phyloP scores from a whole-genome alignment of 345 rosid species.

The Luvunga scandens region DNA sequence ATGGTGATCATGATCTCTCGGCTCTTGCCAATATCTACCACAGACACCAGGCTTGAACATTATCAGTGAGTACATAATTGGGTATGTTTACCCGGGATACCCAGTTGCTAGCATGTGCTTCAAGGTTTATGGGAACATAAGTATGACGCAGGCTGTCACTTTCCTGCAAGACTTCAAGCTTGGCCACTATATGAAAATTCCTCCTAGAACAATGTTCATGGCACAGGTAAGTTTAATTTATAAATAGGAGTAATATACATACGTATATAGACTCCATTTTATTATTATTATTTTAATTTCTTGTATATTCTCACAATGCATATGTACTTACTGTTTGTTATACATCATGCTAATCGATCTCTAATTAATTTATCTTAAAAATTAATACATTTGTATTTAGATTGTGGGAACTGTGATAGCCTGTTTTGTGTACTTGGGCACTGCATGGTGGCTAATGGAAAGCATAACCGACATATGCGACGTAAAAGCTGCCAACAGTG shows the following conservation, averaged over 20 bases:
- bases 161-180: constrained; percentile 97
- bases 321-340: no score
- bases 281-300: background rate
- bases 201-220: constrained; percentile 97
- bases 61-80: constrained; percentile 89
- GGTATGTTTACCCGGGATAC: constrained; percentile 92
- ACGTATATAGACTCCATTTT: background rate
- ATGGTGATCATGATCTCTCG: background rate
- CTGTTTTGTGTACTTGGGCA: constrained; percentile 66
- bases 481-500: constrained; percentile 52
- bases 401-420: constrained; percentile 87
- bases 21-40: background rate
- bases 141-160: constrained; percentile 85
- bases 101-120: constrained; percentile 98
- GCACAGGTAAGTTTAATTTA: constrained; percentile 57
- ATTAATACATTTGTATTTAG: constrained; percentile 24
- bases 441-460: constrained; percentile 99
- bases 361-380: no score
- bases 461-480: constrained; percentile 78
- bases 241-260: no score
- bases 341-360: no score
- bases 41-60: constrained; percentile 92
- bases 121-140: constrained; percentile 95
- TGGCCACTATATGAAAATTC: constrained; percentile 98
- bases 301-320: no score